A percentile compares a stretch with the other conserved stretches of the same genome.
Conservation (phyloP, 768 basidiomycete species). For the Suillus americanus region DNA sequence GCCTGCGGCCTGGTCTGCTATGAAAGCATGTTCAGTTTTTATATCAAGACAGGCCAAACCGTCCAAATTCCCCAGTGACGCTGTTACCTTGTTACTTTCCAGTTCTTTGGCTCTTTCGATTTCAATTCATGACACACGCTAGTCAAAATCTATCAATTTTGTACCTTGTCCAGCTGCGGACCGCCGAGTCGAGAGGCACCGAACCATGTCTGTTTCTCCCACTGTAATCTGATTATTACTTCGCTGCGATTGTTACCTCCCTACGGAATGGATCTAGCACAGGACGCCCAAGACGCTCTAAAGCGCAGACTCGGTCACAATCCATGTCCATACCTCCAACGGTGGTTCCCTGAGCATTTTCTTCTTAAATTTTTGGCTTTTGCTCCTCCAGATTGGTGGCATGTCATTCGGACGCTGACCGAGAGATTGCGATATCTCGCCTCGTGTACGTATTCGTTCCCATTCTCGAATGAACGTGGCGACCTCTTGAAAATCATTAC, state of each 20-base stretch:
- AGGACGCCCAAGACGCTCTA: neutral
- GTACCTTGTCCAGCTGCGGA: neutral
- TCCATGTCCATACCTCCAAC: neutral
- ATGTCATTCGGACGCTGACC: neutral
- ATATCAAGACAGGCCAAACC: neutral
- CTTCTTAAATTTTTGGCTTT: neutral
- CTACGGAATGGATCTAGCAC: neutral
- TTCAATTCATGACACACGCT: neutral
- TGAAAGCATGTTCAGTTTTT: neutral
- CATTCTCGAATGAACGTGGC: neutral
- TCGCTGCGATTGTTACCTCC: neutral
- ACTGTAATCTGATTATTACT: neutral
- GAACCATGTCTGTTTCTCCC: neutral
- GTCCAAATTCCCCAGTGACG: neutral
- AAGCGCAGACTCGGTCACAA: neutral
- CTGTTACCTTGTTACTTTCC: constrained; percentile 5
- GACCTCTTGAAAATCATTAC: neutral
- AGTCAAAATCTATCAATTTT: too few species aligned
- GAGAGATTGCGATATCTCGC: neutral
- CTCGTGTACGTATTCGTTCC: neutral
- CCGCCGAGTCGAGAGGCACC: neutral
- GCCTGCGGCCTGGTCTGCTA: neutral
- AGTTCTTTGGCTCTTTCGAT: neutral
- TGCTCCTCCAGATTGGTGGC: neutral
- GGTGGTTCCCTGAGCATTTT: too few species aligned